phyloP scores from a whole-genome alignment of 2,329 filamentous ascomycete species.

The Penicillium sumatraense region DNA sequence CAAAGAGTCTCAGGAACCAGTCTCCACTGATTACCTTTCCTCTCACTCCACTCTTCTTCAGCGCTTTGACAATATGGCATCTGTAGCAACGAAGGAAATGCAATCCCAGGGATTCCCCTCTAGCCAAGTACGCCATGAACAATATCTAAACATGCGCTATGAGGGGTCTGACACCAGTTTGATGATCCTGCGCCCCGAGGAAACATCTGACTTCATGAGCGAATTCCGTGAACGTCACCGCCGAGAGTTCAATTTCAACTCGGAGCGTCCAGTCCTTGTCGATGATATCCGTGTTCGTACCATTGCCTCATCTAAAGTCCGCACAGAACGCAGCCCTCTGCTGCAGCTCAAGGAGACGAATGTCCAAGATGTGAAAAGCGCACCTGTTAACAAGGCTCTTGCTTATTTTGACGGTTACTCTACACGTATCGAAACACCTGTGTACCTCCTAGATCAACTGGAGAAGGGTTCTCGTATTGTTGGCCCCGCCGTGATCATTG shows the following conservation, averaged over 20 bases:
- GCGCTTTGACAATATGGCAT: slow-evolving; percentile 77
- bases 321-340: slow-evolving; percentile 67
- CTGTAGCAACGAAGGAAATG: slow-evolving; percentile 55
- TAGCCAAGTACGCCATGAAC: slow-evolving; percentile 47
- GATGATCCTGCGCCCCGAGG: slow-evolving; percentile 62
- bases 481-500: slow-evolving; percentile 84
- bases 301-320: slow-evolving; percentile 68
- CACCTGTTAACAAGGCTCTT: slow-evolving; percentile 53
- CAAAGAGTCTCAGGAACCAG: slow-evolving; percentile 74
- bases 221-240: slow-evolving; percentile 86
- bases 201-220: slow-evolving; percentile 81
- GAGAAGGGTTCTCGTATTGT: slow-evolving; percentile 37
- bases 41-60: slow-evolving; percentile 56
- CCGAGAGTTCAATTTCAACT: slow-evolving; percentile 90
- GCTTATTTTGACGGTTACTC: slow-evolving; percentile 44
- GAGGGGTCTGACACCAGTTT: slow-evolving; percentile 57
- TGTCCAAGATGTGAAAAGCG: slow-evolving; percentile 62
- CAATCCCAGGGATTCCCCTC: slow-evolving; percentile 49
- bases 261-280: slow-evolving; percentile 81
- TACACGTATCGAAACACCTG: slow-evolving; percentile 38
- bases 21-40: slow-evolving; percentile 59
- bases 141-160: slow-evolving; percentile 55
- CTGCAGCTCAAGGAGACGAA: slow-evolving; percentile 64
- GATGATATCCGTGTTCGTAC: slow-evolving; percentile 88
- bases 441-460: slow-evolving; percentile 41